These are phyloP conservation scores for Puya raimondii DNA, from an alignment of 176 grass and related monocot species.

Conservation along the genomic window DNA sequence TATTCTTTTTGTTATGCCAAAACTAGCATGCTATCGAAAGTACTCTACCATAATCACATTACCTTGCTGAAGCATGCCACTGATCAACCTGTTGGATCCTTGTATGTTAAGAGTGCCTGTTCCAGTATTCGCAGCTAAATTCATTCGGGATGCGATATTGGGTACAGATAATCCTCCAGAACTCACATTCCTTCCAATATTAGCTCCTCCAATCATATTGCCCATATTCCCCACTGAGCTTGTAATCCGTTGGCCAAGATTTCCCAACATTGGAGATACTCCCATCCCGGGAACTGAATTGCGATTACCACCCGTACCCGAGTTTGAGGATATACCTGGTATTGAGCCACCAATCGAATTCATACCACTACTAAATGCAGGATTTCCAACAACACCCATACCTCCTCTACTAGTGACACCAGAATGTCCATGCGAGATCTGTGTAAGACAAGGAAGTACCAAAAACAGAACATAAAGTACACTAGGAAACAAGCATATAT, in stretches of 20 bases:
- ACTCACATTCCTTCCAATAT: constrained; percentile 82
- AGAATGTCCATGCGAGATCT: constrained; percentile 89
- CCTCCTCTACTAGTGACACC: constrained; percentile 58
- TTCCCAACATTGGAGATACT: constrained; percentile 65
- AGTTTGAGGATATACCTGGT: constrained; percentile 70
- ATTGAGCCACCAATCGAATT: constrained; percentile 69
- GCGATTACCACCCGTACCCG: constrained; percentile 50
- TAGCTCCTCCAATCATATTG: constrained; percentile 73
- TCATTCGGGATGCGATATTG: constrained; percentile 58
- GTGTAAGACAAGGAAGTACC: constrained; percentile 15
- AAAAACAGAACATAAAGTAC: constrained; percentile 13
- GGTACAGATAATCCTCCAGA: constrained; percentile 66
- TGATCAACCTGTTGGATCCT: constrained; percentile 78
- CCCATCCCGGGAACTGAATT: constrained; percentile 77
- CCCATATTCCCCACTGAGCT: constrained; percentile 65
- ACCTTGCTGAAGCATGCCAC: constrained; percentile 80
- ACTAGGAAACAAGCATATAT: constrained; percentile 9
- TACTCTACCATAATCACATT: constrained; percentile 2
- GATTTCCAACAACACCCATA: constrained; percentile 66
- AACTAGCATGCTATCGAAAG: too few relatives aligned
- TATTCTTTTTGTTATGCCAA: too few relatives aligned
- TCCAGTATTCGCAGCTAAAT: constrained; percentile 52
- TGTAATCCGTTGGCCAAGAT: constrained; percentile 59
- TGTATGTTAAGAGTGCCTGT: constrained; percentile 60
- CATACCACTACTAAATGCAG: constrained; percentile 62